phyloP scores from a whole-genome alignment of 139 green algal genomes.

The Deuterostichococcus epilithicus region DNA sequence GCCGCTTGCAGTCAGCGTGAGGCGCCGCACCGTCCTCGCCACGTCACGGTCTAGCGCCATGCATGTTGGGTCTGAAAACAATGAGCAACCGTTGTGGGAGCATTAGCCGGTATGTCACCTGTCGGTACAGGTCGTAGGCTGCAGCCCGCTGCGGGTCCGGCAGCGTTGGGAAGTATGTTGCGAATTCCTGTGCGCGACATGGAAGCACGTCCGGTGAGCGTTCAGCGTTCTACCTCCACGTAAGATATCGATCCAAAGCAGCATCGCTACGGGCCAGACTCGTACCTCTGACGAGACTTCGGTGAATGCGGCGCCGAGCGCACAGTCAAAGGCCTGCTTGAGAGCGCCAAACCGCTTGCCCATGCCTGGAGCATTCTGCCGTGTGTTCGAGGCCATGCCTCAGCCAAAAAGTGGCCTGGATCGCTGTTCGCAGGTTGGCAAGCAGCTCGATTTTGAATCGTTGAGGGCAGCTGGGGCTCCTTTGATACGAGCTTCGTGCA shows the following conservation, averaged over 20 bases:
- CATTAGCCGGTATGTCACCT: constrained; percentile 1
- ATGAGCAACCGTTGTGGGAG: not conserved
- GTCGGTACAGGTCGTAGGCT: constrained; percentile 14
- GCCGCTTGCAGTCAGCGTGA: too few species aligned
- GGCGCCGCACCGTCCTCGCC: too few species aligned
- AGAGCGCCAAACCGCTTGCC: not conserved
- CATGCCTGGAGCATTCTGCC: not conserved
- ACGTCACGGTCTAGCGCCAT: too few species aligned
- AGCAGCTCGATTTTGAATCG: too few species aligned
- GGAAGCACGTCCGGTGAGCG: too few species aligned
- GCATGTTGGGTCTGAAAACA: not conserved
- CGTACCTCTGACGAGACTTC: not conserved
- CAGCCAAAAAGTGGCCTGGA: not conserved
- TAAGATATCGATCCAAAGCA: too few species aligned
- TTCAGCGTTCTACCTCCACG: too few species aligned
- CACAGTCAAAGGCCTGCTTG: not conserved
- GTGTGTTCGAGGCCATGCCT: not conserved
- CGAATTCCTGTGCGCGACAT: constrained; percentile 16
- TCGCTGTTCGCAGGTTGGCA: too few species aligned
- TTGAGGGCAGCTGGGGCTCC: too few species aligned
- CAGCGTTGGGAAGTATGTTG: constrained; percentile 4
- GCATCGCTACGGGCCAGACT: not conserved
- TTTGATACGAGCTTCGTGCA: too few species aligned
- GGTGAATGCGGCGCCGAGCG: not conserved
- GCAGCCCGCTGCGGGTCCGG: not conserved